These are phyloP conservation scores for Thozetella sp. DNA, from an alignment of 495 filamentous ascomycete genomes.

Conservation along the genomic window DNA sequence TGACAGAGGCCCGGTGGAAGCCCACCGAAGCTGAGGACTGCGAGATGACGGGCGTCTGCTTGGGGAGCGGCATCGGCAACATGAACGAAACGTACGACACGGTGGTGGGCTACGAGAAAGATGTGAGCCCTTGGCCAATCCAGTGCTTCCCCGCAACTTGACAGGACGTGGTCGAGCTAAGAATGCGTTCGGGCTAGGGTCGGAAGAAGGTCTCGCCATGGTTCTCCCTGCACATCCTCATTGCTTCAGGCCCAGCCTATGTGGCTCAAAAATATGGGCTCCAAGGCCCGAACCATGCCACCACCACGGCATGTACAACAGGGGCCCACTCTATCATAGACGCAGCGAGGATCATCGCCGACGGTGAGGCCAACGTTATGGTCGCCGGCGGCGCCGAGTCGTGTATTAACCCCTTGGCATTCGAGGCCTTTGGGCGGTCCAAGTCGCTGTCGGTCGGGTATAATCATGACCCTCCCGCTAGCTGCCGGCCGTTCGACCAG, in stretches of 20 bases:
- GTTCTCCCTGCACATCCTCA: conserved; percentile 89
- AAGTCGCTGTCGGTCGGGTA: conserved; percentile 80
- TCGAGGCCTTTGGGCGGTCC: conserved; percentile 88
- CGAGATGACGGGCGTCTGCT: conserved; percentile 82
- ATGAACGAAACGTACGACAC: conserved; percentile 87
- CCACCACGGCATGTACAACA: conserved; percentile 93
- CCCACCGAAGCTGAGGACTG: conserved; percentile 61
- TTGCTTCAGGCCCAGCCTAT: conserved; percentile 93
- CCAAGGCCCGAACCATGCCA: conserved; percentile 86
- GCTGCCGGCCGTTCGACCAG: conserved; percentile 89
- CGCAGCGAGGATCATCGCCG: conserved; percentile 85
- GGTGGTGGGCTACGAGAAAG: conserved; percentile 72
- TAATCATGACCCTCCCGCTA: conserved; percentile 71
- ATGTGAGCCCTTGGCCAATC: conserved; percentile 49
- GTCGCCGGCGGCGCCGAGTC: conserved; percentile 91
- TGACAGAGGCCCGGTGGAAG: conserved; percentile 81
- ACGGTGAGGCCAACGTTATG: conserved; percentile 92
- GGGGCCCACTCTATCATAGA: conserved; percentile 94
- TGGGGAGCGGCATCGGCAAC: conserved; percentile 96
- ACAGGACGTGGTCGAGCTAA: neutral
- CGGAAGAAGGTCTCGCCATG: conserved; percentile 91
- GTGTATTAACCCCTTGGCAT: conserved; percentile 91
- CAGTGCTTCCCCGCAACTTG: neutral
- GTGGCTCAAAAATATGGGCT: conserved; percentile 93
- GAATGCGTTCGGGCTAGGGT: conserved; percentile 52